These are phyloP conservation scores for Phoenix roebelenii DNA, from an alignment of 176 grass and related monocot species.

Conservation along the genomic window DNA sequence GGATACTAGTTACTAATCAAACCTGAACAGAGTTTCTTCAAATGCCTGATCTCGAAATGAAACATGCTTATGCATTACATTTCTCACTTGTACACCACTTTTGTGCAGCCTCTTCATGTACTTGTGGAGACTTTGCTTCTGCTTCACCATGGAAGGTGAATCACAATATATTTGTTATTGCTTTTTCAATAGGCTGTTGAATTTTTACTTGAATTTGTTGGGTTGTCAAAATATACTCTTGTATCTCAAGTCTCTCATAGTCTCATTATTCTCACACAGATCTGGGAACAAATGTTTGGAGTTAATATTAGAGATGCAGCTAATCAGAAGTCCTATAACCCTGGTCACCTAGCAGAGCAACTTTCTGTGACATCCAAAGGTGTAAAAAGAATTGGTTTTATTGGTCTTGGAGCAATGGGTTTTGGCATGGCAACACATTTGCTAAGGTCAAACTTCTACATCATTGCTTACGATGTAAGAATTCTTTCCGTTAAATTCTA, in stretches of 20 bases:
- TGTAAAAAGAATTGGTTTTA: constrained; percentile 73
- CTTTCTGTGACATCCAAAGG: constrained; percentile 49
- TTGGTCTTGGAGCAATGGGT: constrained; percentile 97
- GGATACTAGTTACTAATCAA: too few relatives aligned
- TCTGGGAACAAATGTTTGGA: constrained; percentile 79
- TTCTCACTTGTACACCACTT: neutral
- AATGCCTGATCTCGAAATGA: too few relatives aligned
- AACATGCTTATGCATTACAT: too few relatives aligned
- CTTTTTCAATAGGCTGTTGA: too few relatives aligned
- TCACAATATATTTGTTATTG: too few relatives aligned
- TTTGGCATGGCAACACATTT: constrained; percentile 98
- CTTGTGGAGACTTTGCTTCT: constrained; percentile 33
- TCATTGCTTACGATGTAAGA: constrained; percentile 92
- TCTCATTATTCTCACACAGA: constrained; percentile 26
- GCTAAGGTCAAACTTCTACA: constrained; percentile 69
- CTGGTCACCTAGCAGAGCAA: constrained; percentile 51
- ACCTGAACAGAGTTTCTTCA: too few relatives aligned
- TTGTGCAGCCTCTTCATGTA: constrained; percentile 53
- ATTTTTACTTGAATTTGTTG: too few relatives aligned
- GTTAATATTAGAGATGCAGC: constrained; percentile 66
- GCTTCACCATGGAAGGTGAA: constrained; percentile 58
- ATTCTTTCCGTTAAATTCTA: neutral
- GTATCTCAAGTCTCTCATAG: too few relatives aligned
- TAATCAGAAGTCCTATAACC: constrained; percentile 58
- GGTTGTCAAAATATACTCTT: too few relatives aligned